Base-by-base conservation (phyloP, 1,284 basidiomycete species). In the Rhodotorula sp. region DNA sequence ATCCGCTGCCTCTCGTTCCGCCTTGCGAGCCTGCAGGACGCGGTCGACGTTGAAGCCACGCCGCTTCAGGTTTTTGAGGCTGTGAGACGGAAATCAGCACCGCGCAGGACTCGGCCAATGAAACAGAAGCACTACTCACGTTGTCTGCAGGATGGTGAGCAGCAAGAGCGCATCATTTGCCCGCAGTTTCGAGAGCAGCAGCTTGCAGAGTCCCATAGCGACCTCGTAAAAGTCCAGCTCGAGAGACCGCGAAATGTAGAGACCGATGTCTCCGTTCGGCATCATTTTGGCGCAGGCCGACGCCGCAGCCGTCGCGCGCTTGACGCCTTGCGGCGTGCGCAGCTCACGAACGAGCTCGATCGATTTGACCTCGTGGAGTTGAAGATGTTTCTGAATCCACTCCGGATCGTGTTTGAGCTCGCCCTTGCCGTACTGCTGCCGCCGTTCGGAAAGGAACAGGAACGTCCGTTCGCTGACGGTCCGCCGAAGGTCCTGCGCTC, bases 81-180 rank as follows among this genome's bases (percentile, higher is more conserved):
- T 70, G 61, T 8, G 10, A 2, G 20, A 42, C 2, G 8, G 8
- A 22, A 1, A 22, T 6, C 7, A 15, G 26, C 58, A 42, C 33
- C 51, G 12, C 17, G 15, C 53, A 3, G 26, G 48, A 5, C 2
- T 6, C 37, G 44, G 24, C 30, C 29, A 24, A 54, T 24, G 53
- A 20, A 17, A n/a, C 6, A n/a, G 18, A 15, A 29, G 18, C 29
- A 20, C 4, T 30, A 45, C 68, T 44, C 22, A 70, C 69, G 95
- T 91, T 0, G 94, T 96, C 0, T 91, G 92, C 18, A 99, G 85
- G 59, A 99, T 91, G 0, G 93, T 95, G 87, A 92, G 91, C 77
- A 96, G 90, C 20, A 98, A 80, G 14, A 98, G 82, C 0, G 89
- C 86, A 78, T 96, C 93, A 54, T 92, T 91, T 14, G 87, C 86